phyloP scores from a whole-genome alignment of 345 rosid species.

The Sonneratia alba region DNA sequence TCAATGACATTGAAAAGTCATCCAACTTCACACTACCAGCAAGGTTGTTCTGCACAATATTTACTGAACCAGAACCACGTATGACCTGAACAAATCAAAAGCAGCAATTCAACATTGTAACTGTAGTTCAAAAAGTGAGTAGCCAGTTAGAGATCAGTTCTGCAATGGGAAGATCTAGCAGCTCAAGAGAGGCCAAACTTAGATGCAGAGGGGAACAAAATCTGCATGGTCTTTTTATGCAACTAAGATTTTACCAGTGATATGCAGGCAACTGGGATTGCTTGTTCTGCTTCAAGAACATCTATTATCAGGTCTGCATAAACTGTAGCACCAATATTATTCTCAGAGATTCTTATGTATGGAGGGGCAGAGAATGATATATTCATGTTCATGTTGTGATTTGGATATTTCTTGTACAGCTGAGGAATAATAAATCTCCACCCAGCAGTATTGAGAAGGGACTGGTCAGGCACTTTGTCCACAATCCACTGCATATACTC shows the following conservation, averaged over 20 bases:
- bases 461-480: conserved; percentile 78
- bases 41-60: conserved; percentile 61
- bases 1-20: conserved; percentile 66
- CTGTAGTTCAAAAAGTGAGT: no score
- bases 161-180: no score
- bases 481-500: conserved; percentile 85
- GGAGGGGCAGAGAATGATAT: conserved; percentile 83
- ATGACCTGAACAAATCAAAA: conserved; percentile 38
- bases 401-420: conserved; percentile 84
- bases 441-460: conserved; percentile 82
- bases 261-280: conserved; percentile 89
- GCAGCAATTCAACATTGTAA: neutral
- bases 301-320: conserved; percentile 59
- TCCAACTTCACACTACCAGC: conserved; percentile 64
- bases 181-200: neutral
- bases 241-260: conserved; percentile 49
- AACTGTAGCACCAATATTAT: conserved; percentile 62
- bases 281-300: conserved; percentile 54
- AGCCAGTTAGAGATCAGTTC: no score
- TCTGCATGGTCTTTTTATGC: neutral
- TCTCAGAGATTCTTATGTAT: conserved; percentile 47
- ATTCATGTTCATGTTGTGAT: conserved; percentile 72
- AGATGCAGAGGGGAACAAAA: neutral
- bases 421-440: conserved; percentile 90
- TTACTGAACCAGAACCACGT: conserved; percentile 59